Conservation (phyloP, 2,329 filamentous ascomycete species). For the Aureobasidium leucospermi region DNA sequence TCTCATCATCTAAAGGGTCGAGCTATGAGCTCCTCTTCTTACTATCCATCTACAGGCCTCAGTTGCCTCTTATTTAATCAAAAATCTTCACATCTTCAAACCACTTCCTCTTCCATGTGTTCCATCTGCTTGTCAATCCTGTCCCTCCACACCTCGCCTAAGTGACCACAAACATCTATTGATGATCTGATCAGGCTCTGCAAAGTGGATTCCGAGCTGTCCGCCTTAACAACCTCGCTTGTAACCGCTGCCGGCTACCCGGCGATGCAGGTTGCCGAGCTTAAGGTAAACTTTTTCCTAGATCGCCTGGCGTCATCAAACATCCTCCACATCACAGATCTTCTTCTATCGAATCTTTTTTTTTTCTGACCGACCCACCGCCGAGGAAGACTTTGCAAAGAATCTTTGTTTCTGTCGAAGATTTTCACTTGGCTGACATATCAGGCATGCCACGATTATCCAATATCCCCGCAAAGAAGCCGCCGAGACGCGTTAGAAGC, state of each 20-base stretch:
- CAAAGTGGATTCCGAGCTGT: not conserved
- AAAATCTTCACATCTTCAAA: conserved; percentile 4
- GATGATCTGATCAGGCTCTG: not conserved
- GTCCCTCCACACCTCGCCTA: not conserved
- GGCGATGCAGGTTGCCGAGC: conserved; percentile 9
- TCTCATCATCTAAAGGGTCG: not conserved
- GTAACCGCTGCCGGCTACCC: not conserved
- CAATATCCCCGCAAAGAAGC: not conserved
- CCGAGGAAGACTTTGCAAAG: conserved; percentile 6
- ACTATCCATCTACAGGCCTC: not conserved
- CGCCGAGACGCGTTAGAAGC: not conserved
- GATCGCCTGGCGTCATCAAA: not conserved
- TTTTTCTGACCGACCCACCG: conserved; percentile 3
- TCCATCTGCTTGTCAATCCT: not conserved
- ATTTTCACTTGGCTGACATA: not conserved
- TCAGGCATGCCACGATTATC: not conserved
- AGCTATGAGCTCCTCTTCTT: conserved; percentile 9
- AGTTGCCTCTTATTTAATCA: conserved; percentile 5
- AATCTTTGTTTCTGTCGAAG: not conserved
- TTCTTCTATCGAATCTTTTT: not conserved
- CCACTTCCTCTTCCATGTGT: not conserved
- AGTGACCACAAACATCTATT: not conserved
- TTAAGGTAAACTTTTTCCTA: not conserved
- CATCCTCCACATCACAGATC: not conserved
- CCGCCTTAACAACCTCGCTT: conserved; percentile 6